A percentile compares a stretch with the other conserved stretches of the same genome.
These are phyloP conservation scores for Coemansia sp. DNA, from an alignment of 192 early-diverging fungal species.

Conservation along the genomic window DNA sequence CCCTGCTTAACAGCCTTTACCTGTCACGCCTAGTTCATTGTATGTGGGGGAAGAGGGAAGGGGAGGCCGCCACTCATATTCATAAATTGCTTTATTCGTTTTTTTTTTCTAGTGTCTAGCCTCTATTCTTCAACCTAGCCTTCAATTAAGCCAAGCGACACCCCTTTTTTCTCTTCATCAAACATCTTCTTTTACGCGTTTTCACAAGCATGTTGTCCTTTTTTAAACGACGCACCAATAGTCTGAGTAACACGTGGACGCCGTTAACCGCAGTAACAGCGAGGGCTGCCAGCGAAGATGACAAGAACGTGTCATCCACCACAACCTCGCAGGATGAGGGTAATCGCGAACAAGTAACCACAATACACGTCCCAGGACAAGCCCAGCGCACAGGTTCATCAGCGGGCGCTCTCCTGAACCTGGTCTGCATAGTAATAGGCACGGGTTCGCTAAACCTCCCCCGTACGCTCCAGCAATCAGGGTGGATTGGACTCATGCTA, in stretches of 20 bases:
- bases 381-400: constrained; percentile 51
- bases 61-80: no score
- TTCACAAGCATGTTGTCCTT: neutral
- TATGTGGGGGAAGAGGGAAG: no score
- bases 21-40: no score
- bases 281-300: neutral
- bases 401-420: constrained; percentile 57
- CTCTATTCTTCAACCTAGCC: neutral
- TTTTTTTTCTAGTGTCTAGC: neutral
- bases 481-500: constrained; percentile 72
- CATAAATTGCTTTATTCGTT: no score
- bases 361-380: constrained; percentile 12
- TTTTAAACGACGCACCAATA: neutral
- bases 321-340: neutral
- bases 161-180: neutral
- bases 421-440: constrained; percentile 71
- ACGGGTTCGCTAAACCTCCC: constrained; percentile 76
- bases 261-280: neutral
- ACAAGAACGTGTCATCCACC: neutral
- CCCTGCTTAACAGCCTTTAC: no score
- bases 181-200: neutral
- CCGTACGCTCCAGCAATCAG: constrained; percentile 64
- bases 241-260: constrained; percentile 1
- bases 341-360: neutral
- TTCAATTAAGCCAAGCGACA: neutral